Evolutionary conservation across 2,329 filamentous ascomycete genomes (phyloP).

Genomic region (Trichoderma hamatum): DNA sequence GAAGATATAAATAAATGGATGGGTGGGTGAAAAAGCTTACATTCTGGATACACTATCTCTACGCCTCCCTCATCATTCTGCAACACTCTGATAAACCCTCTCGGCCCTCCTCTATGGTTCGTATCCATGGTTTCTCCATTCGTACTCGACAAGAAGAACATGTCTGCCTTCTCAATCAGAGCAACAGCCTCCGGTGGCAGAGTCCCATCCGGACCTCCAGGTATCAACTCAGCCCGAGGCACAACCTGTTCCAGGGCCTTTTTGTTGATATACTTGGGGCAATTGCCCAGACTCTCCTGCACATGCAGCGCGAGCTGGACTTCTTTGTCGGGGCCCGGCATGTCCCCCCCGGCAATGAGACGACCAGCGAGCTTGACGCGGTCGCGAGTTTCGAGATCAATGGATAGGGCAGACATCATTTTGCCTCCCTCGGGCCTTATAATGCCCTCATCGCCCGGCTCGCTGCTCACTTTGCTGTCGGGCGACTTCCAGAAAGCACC

Average conservation of each 20-base stretch:
- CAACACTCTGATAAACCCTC: constrained; percentile 72
- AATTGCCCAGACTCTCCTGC: constrained; percentile 76
- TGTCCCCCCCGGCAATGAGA: constrained; percentile 66
- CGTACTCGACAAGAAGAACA: constrained; percentile 76
- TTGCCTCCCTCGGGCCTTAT: constrained; percentile 43
- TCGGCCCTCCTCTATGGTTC: constrained; percentile 76
- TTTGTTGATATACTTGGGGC: constrained; percentile 83
- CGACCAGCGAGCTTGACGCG: constrained; percentile 74
- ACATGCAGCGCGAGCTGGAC: constrained; percentile 67
- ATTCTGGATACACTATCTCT: constrained; percentile 77
- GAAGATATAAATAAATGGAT: not conserved
- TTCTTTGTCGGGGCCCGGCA: constrained; percentile 38
- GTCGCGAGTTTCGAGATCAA: constrained; percentile 57
- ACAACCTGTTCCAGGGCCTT: constrained; percentile 59
- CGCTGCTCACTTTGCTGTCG: not conserved
- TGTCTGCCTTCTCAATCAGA: constrained; percentile 66
- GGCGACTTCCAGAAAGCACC: constrained; percentile 54
- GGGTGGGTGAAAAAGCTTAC: constrained; percentile 41
- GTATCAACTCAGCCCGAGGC: constrained; percentile 55
- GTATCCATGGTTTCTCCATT: constrained; percentile 75
- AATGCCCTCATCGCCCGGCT: not conserved
- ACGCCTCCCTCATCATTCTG: constrained; percentile 53
- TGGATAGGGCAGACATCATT: constrained; percentile 57
- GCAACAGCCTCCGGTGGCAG: constrained; percentile 59
- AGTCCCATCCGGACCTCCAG: constrained; percentile 39